Evolutionary conservation across 1,284 basidiomycete genomes (phyloP).

Genomic region (Schizopora paradoxa): DNA sequence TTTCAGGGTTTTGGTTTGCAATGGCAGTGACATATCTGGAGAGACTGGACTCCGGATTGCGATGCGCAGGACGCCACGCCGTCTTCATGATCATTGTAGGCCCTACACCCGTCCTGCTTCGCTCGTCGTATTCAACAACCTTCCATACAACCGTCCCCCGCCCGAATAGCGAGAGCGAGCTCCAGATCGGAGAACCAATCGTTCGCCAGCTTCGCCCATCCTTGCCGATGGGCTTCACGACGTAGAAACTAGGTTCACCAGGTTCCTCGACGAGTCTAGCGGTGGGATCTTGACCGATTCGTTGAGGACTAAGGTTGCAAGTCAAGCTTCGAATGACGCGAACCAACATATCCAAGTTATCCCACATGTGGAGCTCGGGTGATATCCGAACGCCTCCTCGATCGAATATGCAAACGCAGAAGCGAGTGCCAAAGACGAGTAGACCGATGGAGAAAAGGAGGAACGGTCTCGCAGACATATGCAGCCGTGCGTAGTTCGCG

Average conservation of each 20-base stretch:
- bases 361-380: constrained; percentile 10
- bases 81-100: constrained; percentile 13
- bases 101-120: too few species aligned
- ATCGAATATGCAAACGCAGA: constrained; percentile 21
- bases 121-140: constrained; percentile 13
- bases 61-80: too few species aligned
- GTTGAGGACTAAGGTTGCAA: not conserved
- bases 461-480: constrained; percentile 23
- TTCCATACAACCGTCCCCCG: constrained; percentile 19
- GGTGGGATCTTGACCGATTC: constrained; percentile 19
- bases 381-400: constrained; percentile 21
- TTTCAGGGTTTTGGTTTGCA: too few species aligned
- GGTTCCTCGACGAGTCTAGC: constrained; percentile 1
- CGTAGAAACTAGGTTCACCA: too few species aligned
- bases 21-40: too few species aligned
- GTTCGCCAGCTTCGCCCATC: constrained; percentile 9
- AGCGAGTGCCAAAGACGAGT: constrained; percentile 21
- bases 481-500: constrained; percentile 23
- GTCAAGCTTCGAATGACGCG: constrained; percentile 12
- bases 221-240: too few species aligned
- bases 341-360: constrained; percentile 12
- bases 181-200: constrained; percentile 18
- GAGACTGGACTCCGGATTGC: too few species aligned
- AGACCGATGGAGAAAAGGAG: constrained; percentile 22
- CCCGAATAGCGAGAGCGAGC: constrained; percentile 20